Evolutionary conservation across 176 grass and related monocot species (phyloP).

Genomic region (Thalia dealbata): DNA sequence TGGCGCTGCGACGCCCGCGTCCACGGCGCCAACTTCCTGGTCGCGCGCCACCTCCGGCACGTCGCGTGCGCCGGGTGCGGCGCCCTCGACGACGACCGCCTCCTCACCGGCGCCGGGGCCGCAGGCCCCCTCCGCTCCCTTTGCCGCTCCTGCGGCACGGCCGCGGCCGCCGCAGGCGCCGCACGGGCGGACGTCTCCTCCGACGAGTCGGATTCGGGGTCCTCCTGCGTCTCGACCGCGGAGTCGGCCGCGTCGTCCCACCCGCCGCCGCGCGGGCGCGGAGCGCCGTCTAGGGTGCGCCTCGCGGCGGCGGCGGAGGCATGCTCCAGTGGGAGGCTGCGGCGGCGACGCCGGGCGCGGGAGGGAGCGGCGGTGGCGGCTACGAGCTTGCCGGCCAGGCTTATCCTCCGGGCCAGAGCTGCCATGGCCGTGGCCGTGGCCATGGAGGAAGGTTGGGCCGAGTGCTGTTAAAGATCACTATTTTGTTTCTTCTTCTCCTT

Average conservation of each 20-base stretch:
- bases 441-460: neutral
- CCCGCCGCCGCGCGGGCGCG: neutral
- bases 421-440: neutral
- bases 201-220: neutral
- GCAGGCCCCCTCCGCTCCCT: neutral
- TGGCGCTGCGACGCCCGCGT: constrained; percentile 15
- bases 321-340: neutral
- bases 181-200: neutral
- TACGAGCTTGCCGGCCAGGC: neutral
- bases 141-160: neutral
- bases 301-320: neutral
- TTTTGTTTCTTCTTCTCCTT: neutral
- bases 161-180: neutral
- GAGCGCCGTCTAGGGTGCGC: neutral
- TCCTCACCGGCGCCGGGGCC: neutral
- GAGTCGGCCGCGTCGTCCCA: neutral
- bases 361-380: neutral
- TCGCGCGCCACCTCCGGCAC: constrained; percentile 13
- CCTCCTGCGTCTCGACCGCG: constrained; percentile 5
- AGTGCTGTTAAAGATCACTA: neutral
- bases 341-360: neutral
- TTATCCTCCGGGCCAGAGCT: neutral
- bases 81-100: constrained; percentile 8
- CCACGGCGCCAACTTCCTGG: constrained; percentile 16
- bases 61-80: constrained; percentile 6